phyloP scores from a whole-genome alignment of 176 grass and related monocot species.

The Juncus effusus region DNA sequence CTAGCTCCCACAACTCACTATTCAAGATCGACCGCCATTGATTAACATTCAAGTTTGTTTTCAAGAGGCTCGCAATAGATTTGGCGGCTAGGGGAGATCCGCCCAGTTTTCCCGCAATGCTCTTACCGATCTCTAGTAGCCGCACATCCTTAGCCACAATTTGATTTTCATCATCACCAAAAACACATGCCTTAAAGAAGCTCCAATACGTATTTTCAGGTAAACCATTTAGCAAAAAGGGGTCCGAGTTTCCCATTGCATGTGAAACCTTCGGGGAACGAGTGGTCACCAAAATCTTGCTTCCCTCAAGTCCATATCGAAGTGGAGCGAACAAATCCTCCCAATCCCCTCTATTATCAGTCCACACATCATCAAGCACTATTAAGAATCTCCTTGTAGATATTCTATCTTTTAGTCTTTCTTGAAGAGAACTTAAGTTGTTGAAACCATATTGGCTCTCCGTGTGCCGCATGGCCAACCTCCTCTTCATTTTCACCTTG shows the following conservation, averaged over 20 bases:
- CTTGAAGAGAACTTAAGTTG: conserved; percentile 29
- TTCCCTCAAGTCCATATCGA: conserved; percentile 12
- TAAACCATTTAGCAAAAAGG: conserved; percentile 10
- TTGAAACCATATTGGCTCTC: not conserved
- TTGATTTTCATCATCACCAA: no score
- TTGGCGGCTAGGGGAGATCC: conserved; percentile 40
- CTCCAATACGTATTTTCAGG: not conserved
- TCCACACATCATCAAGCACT: conserved; percentile 43
- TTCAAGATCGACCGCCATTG: conserved; percentile 26
- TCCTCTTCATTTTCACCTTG: not conserved
- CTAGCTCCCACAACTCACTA: conserved; percentile 32
- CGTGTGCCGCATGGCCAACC: not conserved
- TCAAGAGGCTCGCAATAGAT: conserved; percentile 31
- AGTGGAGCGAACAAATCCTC: conserved; percentile 22
- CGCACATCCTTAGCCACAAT: no score
- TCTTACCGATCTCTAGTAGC: conserved; percentile 11
- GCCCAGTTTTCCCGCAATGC: conserved; percentile 10
- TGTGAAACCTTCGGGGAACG: conserved; percentile 15
- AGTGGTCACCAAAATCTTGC: conserved; percentile 39
- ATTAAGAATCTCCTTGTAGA: conserved; percentile 10
- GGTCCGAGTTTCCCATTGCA: not conserved
- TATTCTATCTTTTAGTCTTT: not conserved
- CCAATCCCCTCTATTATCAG: conserved; percentile 15
- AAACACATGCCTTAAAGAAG: conserved; percentile 4
- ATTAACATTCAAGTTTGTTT: not conserved